Base-by-base conservation (phyloP, 2,329 filamentous ascomycete genomes). In the Pseudogymnoascus verrucosus region DNA sequence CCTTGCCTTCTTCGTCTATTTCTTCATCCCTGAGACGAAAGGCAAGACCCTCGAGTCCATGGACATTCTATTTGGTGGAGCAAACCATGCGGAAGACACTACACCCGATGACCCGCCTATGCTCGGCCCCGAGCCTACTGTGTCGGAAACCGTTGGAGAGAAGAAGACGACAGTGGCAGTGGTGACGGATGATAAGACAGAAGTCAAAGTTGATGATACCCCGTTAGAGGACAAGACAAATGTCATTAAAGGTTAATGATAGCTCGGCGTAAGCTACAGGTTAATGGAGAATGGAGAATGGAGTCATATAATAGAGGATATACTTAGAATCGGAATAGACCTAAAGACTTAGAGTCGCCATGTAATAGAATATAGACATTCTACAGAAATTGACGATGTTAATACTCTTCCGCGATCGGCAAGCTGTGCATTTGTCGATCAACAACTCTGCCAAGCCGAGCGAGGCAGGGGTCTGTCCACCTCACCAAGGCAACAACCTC, bases 1-100 rank as follows among this genome's bases (percentile, higher is more conserved):
- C 10, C 51, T 57, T 34, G 51, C 51, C 8, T 67, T 69, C 0
- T 77, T 77, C 60, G 72, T 77, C 26, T 76, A 71, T 68, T 69
- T 68, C 37, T 75, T 73, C 54, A 74, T 73, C 14, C 75, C 76
- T 7, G 67, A 68, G 62, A 68, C 67, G 3, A 67, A 67, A 51
- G 66, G 66, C 37, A 68, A 67, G 63, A 67, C 66, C 7, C 64
- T 68, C 2, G 67, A 68, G 62, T 66, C 67, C 36, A 62, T 68
- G 21, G 67, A 68, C 10, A 63, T 68, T 63, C 71, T 73, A 70
- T 75, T 77, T 64, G 70, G 76, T 54, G 68, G 51, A 34, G 51
- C 26, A 34, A 34, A 57, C 51, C 51, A 57, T 57, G 51, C 51
- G 10, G 51, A 57, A 57, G 51, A 57, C 11, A 4, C 51, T 34